phyloP scores from a whole-genome alignment of 2,329 filamentous ascomycete species.

The Aspergillus uvarum region DNA sequence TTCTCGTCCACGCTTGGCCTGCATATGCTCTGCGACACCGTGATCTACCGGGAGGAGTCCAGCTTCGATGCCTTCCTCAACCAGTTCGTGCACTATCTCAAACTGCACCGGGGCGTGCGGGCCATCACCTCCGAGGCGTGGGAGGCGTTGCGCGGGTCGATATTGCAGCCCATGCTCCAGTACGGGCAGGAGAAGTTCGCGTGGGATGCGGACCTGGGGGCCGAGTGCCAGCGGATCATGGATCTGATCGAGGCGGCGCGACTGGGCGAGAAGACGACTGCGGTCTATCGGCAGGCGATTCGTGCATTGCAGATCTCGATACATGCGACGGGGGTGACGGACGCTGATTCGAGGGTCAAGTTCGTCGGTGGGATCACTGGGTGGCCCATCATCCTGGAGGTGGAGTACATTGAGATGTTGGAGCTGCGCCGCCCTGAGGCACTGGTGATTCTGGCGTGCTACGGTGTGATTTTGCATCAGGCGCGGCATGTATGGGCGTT shows the following conservation, averaged over 20 bases:
- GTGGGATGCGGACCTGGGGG: background rate
- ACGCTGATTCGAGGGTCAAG: background rate
- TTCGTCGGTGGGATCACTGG: conserved; percentile 7
- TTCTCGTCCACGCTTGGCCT: conserved; percentile 22
- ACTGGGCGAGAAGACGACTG: conserved; percentile 6
- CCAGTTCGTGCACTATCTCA: conserved; percentile 26
- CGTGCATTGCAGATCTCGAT: conserved; percentile 12
- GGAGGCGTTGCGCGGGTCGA: conserved; percentile 15
- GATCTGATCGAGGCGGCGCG: conserved; percentile 10
- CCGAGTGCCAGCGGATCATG: conserved; percentile 9
- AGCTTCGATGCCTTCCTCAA: conserved; percentile 39
- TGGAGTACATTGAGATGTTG: conserved; percentile 32
- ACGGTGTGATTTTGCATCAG: conserved; percentile 37
- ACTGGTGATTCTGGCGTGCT: conserved; percentile 41
- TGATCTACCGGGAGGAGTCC: conserved; percentile 37
- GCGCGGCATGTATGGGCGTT: conserved; percentile 38
- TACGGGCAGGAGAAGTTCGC: conserved; percentile 1
- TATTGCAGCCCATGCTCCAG: conserved; percentile 12
- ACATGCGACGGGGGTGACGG: background rate
- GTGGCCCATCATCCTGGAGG: conserved; percentile 32
- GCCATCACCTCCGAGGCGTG: conserved; percentile 16
- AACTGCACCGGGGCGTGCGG: conserved; percentile 28
- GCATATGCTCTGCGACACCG: conserved; percentile 52
- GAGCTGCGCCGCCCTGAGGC: conserved; percentile 36
- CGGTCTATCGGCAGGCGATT: conserved; percentile 11